Evolutionary conservation across 805 yeast genomes (phyloP), one percentile per base, ranked within the genome.

Genomic region (Saccharomycopsis babjevae): DNA sequence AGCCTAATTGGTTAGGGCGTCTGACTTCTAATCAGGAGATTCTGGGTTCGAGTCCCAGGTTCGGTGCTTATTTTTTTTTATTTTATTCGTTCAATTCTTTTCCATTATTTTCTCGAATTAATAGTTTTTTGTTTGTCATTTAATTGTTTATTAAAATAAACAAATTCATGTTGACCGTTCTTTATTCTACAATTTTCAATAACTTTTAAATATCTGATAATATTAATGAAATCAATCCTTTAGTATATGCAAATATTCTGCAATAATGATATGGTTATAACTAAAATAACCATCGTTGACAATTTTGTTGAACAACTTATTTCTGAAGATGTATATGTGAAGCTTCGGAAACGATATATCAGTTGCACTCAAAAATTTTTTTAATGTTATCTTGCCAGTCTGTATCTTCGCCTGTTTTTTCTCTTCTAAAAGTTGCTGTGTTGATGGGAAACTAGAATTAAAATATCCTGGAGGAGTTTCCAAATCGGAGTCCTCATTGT

Each of bases 401-500:
- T 54, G 32, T 54, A 22, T 32, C 34, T 54, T 40, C 8, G 59
- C 63, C 32, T 50, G 28, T 25, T 28, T 30, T 54, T 59, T 55
- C 25, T 63, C 62, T 32, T 54, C 52, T 36, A 58, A 39, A 16
- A 61, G 42, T 22, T 28, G 55, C 46, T 63, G 64, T n/a, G 62
- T 63, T 5, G 61, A 40, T 20, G 65, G 65, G 22, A 63, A 63
- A 11, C 56, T 57, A 3, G 64, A 42, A 20, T 55, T 58, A 58
- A 63, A 63, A 28, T 58, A 63, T 1, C 65, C 65, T 22, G 61
- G 61, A 2, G 65, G 65, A 10, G 63, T 57, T 10, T 46, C 52
- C 10, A 46, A 15, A 22, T 54, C 32, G 28, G 40, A 25, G 16
- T 28, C 52, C 8, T 22, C 36, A 22, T 43, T 40, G 16, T 28